phyloP scores from a whole-genome alignment of 1,284 basidiomycete genomes.

The Pisolithus thermaeus region DNA sequence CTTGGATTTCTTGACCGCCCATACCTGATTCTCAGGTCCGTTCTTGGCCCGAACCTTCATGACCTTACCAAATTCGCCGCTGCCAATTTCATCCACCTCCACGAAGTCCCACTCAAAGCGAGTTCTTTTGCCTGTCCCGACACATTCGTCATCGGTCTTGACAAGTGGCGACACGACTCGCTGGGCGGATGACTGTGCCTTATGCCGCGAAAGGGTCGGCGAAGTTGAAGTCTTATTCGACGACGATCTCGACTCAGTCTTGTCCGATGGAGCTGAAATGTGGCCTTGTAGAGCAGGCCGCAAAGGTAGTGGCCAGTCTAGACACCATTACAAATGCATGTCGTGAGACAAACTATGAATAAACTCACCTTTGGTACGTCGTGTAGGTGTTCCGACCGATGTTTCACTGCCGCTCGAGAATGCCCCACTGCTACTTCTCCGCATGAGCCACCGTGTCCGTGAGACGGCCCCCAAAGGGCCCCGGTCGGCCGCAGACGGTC shows the following conservation, averaged over 20 bases:
- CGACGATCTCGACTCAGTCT: constrained; percentile 51
- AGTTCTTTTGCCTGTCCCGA: constrained; percentile 35
- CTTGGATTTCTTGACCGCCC: constrained; percentile 94
- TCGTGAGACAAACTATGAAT: constrained; percentile 4
- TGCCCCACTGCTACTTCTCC: constrained; percentile 70
- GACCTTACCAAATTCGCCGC: constrained; percentile 93
- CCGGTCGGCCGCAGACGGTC: constrained; percentile 34
- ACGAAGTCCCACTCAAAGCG: constrained; percentile 77
- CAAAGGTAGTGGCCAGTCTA: constrained; percentile 51
- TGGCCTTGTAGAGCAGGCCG: constrained; percentile 36
- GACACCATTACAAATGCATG: background rate
- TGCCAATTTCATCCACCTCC: constrained; percentile 79
- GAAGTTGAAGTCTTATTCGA: constrained; percentile 42
- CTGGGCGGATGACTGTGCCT: constrained; percentile 15
- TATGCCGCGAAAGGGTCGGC: constrained; percentile 27
- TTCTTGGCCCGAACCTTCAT: constrained; percentile 81
- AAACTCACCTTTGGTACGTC: constrained; percentile 32
- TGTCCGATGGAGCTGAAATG: constrained; percentile 35
- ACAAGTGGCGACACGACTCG: constrained; percentile 12
- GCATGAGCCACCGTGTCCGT: constrained; percentile 55
- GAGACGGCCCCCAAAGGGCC: constrained; percentile 32
- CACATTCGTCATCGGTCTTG: constrained; percentile 9
- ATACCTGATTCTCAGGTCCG: constrained; percentile 49
- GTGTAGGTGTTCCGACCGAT: constrained; percentile 62
- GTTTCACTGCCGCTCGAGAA: constrained; percentile 69